Conservation (phyloP, 306 rosid genomes). For the Castanospermum australe region DNA sequence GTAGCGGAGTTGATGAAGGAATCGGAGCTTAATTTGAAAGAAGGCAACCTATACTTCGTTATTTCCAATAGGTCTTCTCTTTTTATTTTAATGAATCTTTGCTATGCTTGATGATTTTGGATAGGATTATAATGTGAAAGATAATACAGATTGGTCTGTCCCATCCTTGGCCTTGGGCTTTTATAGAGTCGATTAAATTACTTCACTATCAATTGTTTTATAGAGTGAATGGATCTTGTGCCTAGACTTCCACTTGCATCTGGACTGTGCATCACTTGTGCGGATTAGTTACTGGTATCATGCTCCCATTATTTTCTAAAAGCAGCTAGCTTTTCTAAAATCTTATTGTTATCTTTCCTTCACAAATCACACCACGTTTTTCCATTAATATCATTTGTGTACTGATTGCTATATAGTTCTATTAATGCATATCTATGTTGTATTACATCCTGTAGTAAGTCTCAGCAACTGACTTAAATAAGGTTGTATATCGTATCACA, state of each 20-base stretch:
- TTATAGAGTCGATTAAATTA: background rate
- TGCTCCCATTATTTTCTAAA: background rate
- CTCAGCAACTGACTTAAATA: background rate
- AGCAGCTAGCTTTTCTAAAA: background rate
- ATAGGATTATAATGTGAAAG: conserved; percentile 1
- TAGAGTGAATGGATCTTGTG: conserved; percentile 20
- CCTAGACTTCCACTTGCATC: conserved; percentile 1
- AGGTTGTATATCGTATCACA: background rate
- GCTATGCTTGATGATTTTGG: conserved; percentile 4
- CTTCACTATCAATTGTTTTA: background rate
- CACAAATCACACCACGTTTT: background rate
- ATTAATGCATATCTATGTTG: background rate
- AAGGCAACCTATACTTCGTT: conserved; percentile 74
- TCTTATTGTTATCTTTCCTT: background rate
- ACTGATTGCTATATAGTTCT: background rate
- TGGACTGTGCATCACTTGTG: background rate
- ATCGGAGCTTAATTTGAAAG: conserved; percentile 81
- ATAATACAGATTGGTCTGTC: background rate
- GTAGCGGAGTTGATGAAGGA: conserved; percentile 53
- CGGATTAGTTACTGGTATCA: background rate
- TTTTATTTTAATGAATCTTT: background rate
- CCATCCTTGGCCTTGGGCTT: background rate
- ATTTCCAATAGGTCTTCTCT: conserved; percentile 64
- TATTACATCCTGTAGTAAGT: conserved; percentile 8
- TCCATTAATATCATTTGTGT: background rate